Evolutionary conservation across 768 basidiomycete species (phyloP).

Genomic region (Leucocoprinus sp.): DNA sequence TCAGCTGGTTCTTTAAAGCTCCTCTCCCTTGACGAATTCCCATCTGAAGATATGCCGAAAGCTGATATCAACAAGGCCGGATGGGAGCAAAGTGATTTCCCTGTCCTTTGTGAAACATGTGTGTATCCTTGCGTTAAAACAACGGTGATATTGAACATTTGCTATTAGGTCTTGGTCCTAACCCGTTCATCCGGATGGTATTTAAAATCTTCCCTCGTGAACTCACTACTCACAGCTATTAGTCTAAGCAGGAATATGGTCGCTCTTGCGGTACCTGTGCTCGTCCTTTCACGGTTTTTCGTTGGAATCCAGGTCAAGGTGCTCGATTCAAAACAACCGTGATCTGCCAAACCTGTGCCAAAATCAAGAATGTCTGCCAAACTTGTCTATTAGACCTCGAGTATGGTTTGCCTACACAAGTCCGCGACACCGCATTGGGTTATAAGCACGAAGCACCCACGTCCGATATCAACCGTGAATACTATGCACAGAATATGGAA

Average conservation of each 20-base stretch:
- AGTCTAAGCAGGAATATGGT: constrained; percentile 98
- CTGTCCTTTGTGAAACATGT: constrained; percentile 93
- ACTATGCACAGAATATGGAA: constrained; percentile 90
- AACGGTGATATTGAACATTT: constrained; percentile 3
- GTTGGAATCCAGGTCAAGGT: constrained; percentile 95
- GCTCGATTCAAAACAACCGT: constrained; percentile 96
- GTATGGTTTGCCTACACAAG: constrained; percentile 93
- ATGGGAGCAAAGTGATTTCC: constrained; percentile 91
- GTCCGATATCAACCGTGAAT: constrained; percentile 96
- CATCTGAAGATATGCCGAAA: constrained; percentile 40
- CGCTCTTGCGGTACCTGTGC: constrained; percentile 96
- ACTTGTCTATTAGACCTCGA: constrained; percentile 96
- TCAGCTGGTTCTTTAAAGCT: not conserved
- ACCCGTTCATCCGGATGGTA: constrained; percentile 94
- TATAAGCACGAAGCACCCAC: constrained; percentile 83
- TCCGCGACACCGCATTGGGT: constrained; percentile 90
- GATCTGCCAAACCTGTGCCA: constrained; percentile 94
- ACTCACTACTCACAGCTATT: constrained; percentile 7
- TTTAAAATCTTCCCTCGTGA: constrained; percentile 16
- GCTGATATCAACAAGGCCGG: constrained; percentile 94
- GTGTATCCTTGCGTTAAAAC: constrained; percentile 20
- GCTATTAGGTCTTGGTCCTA: constrained; percentile 69
- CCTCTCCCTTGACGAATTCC: not conserved
- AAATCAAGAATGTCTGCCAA: constrained; percentile 95
- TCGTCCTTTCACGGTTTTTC: constrained; percentile 93